phyloP scores from a whole-genome alignment of 2,329 filamentous ascomycete species.

The Bipolaris bicolor region DNA sequence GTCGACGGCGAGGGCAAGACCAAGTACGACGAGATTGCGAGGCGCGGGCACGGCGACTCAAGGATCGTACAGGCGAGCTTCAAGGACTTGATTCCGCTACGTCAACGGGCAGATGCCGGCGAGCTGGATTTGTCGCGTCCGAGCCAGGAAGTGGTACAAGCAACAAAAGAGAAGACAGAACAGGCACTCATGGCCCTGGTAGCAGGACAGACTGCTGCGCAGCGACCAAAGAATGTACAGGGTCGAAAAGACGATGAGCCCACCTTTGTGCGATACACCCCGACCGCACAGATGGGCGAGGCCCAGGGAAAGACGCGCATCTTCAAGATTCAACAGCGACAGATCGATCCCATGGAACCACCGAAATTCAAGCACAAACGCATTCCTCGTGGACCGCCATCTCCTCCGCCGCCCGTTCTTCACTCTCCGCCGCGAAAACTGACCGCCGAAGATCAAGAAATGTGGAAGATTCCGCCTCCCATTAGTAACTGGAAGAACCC shows the following conservation, averaged over 20 bases:
- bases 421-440: conserved; percentile 93
- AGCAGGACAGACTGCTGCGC: conserved; percentile 82
- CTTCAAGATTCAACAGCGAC: conserved; percentile 96
- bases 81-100: conserved; percentile 92
- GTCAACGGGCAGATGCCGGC: conserved; percentile 90
- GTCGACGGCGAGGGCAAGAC: conserved; percentile 92
- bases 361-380: conserved; percentile 99
- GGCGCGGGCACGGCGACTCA: conserved; percentile 82
- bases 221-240: conserved; percentile 95
- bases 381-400: conserved; percentile 89
- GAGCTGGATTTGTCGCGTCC: conserved; percentile 88
- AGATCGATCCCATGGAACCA: conserved; percentile 93
- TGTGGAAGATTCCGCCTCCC: conserved; percentile 89
- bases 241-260: conserved; percentile 80
- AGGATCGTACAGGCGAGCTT: conserved; percentile 93
- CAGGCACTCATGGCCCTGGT: conserved; percentile 83
- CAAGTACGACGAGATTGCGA: conserved; percentile 94
- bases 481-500: conserved; percentile 99
- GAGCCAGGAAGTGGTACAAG: conserved; percentile 80
- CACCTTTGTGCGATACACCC: conserved; percentile 94
- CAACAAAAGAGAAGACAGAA: conserved; percentile 85
- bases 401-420: conserved; percentile 91
- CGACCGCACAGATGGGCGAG: conserved; percentile 95
- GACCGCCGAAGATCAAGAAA: conserved; percentile 95
- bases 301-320: conserved; percentile 86